Percentiles rank a stretch among this genome's conserved stretches.
phyloP scores from a whole-genome alignment of 352 stramenopile species.

The Lagenidium giganteum region DNA sequence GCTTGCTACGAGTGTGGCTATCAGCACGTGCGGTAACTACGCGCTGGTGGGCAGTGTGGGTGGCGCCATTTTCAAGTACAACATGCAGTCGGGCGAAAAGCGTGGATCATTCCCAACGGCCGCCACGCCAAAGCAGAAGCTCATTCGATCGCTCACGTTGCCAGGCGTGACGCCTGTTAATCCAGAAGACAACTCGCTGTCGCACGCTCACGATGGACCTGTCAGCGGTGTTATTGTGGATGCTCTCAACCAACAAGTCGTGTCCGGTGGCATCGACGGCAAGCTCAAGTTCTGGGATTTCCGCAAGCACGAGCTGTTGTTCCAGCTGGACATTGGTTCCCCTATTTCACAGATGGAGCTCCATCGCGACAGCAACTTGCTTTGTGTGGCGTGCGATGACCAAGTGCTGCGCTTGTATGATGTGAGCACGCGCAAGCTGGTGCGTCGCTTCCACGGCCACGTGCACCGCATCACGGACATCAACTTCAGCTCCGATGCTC shows the following conservation, averaged over 20 bases:
- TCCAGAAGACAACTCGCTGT: conserved; percentile 23
- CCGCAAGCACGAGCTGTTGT: conserved; percentile 54
- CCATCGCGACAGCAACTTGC: conserved; percentile 84
- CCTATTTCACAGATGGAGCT: conserved; percentile 78
- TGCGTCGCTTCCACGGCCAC: conserved; percentile 84
- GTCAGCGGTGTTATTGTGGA: conserved; percentile 89
- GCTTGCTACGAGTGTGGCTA: conserved; percentile 63
- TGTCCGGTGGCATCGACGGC: conserved; percentile 85
- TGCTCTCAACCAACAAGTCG: conserved; percentile 70
- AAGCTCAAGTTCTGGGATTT: conserved; percentile 91
- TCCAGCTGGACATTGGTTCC: conserved; percentile 67
- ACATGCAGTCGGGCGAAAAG: conserved; percentile 92
- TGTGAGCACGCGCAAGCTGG: conserved; percentile 79
- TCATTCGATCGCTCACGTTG: conserved; percentile 63
- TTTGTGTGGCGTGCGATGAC: conserved; percentile 87
- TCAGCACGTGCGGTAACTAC: conserved; percentile 93
- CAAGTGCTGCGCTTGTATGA: conserved; percentile 85
- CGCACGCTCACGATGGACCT: conserved; percentile 59
- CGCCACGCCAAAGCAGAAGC: conserved; percentile 52
- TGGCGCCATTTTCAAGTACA: conserved; percentile 94
- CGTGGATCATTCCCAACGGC: conserved; percentile 88
- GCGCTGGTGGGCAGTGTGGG: conserved; percentile 90
- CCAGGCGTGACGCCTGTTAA: conserved; percentile 34
- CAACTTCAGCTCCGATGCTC: conserved; percentile 84
- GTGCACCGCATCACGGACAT: conserved; percentile 85